Percentiles rank a stretch among this genome's conserved stretches.
Conservation (phyloP, 23 red algal species). For the Chondrus crispus region DNA sequence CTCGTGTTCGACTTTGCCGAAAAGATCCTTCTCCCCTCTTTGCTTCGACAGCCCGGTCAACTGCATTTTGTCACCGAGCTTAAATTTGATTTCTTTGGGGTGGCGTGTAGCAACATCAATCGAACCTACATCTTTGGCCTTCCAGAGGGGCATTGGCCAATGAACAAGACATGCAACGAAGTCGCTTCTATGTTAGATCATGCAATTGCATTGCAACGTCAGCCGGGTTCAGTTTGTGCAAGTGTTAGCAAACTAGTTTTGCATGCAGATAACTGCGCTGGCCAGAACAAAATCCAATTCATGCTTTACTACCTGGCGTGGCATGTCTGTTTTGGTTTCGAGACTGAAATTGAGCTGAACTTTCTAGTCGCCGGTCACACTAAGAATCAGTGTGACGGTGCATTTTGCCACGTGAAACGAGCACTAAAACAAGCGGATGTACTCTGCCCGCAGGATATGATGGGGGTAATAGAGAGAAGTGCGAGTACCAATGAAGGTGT, state of each 20-base stretch:
- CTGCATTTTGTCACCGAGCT: too few species aligned
- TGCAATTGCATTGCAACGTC: background rate
- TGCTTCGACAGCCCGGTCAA: too few species aligned
- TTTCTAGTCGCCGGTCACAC: conserved; percentile 42
- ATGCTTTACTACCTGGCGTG: conserved; percentile 26
- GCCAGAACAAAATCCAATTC: conserved; percentile 24
- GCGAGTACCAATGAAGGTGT: background rate
- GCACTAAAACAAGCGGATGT: background rate
- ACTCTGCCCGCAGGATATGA: background rate
- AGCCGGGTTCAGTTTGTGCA: background rate
- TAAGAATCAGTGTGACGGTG: conserved; percentile 30
- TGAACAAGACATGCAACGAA: conserved; percentile 20
- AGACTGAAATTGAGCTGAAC: background rate
- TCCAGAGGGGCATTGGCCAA: conserved; percentile 25
- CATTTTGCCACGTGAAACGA: conserved; percentile 4
- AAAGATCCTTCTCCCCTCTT: too few species aligned
- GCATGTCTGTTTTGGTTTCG: background rate
- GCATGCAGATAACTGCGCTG: conserved; percentile 39
- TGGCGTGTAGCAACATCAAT: too few species aligned
- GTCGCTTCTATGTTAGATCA: background rate
- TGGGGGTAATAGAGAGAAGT: background rate
- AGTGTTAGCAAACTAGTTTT: background rate
- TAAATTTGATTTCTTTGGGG: too few species aligned
- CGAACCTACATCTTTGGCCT: too few species aligned
- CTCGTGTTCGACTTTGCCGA: too few species aligned